These are phyloP conservation scores for Cladophialophora immunda DNA, from an alignment of 2,329 filamentous ascomycete species.

Conservation along the genomic window DNA sequence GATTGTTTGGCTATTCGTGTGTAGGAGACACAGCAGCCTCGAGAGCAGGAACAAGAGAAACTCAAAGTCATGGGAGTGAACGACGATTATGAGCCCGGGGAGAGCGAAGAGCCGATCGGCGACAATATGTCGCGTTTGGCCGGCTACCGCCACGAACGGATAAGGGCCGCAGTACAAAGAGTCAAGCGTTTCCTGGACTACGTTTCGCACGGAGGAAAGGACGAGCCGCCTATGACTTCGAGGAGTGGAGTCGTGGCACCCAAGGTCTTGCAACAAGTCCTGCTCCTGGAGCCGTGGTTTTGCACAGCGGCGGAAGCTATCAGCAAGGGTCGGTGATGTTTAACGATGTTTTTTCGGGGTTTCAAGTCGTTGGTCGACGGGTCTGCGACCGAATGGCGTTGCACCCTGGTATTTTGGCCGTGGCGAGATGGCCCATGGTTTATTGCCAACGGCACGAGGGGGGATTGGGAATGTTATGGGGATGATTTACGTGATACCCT, in stretches of 20 bases:
- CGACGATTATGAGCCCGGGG: neutral
- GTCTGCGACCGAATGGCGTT: neutral
- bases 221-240: neutral
- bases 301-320: neutral
- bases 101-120: neutral
- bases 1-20: conserved; percentile 43
- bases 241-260: neutral
- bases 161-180: neutral
- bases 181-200: neutral
- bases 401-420: neutral
- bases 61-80: neutral
- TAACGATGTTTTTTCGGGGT: neutral
- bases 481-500: neutral
- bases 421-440: neutral
- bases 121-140: neutral
- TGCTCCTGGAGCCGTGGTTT: neutral
- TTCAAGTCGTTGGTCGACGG: neutral
- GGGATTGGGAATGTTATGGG: neutral
- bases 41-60: neutral
- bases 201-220: neutral
- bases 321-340: neutral
- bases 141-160: neutral
- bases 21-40: conserved; percentile 13
- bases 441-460: neutral
- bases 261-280: neutral